A percentile compares a stretch with the other conserved stretches of the same genome.
phyloP scores from a whole-genome alignment of 2,329 filamentous ascomycete genomes.

The Hymenoscyphus fructigenus region DNA sequence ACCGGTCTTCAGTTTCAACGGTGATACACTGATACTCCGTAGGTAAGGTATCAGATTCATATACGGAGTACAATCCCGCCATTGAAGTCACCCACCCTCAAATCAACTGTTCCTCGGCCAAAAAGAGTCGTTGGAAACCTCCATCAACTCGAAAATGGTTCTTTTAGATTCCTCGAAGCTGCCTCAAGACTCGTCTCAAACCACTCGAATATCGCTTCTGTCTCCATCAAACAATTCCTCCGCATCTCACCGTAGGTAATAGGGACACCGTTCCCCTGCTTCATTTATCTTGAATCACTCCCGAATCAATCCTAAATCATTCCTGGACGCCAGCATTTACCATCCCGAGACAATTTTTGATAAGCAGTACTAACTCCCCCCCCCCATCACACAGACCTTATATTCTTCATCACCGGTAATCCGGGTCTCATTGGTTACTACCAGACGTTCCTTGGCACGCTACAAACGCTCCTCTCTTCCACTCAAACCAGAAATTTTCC shows the following conservation, averaged over 20 bases:
- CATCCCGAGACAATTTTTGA: too few relatives aligned
- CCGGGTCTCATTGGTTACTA: slow-evolving; percentile 77
- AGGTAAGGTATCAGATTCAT: too few relatives aligned
- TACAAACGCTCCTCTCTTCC: slow-evolving; percentile 54
- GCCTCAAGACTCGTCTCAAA: not conserved
- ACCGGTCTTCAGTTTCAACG: too few relatives aligned
- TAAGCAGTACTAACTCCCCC: too few relatives aligned
- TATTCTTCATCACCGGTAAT: slow-evolving; percentile 76
- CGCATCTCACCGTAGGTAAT: slow-evolving; percentile 22
- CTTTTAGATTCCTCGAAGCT: not conserved
- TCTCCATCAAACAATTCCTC: slow-evolving; percentile 17
- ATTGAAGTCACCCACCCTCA: too few relatives aligned
- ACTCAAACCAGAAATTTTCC: slow-evolving; percentile 38
- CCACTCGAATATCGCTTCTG: slow-evolving; percentile 24
- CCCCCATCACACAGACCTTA: too few relatives aligned
- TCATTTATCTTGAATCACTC: too few relatives aligned
- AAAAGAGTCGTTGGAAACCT: not conserved
- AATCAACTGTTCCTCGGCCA: not conserved
- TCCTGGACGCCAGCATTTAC: too few relatives aligned
- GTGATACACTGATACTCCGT: too few relatives aligned
- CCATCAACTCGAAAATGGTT: not conserved
- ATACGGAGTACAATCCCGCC: too few relatives aligned
- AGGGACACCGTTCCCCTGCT: too few relatives aligned
- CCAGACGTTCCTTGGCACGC: slow-evolving; percentile 58
- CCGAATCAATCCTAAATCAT: too few relatives aligned